A percentile compares a stretch with the other conserved stretches of the same genome.
These are phyloP conservation scores for Phytophthora melonis DNA, from an alignment of 352 stramenopile genomes.

Conservation along the genomic window DNA sequence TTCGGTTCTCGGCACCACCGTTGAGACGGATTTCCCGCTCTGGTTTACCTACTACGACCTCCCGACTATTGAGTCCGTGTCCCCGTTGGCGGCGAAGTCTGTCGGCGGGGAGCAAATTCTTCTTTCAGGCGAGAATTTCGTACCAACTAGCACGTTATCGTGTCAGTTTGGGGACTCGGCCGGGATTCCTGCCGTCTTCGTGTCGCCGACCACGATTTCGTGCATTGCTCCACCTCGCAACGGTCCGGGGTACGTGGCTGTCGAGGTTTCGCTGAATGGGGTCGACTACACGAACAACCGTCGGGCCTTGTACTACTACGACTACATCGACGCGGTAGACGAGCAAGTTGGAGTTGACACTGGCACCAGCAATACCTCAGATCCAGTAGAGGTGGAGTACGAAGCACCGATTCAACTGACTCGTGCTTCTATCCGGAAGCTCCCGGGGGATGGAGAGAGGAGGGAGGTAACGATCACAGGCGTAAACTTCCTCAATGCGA, in stretches of 20 bases:
- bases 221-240: conserved; percentile 37
- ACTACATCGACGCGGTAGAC: conserved; percentile 30
- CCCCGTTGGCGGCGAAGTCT: conserved; percentile 26
- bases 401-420: conserved; percentile 30
- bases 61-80: conserved; percentile 36
- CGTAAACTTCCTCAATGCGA: conserved; percentile 43
- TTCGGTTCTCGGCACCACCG: not conserved
- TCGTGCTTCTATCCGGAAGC: conserved; percentile 24
- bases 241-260: conserved; percentile 34
- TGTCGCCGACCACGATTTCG: conserved; percentile 41
- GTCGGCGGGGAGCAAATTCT: conserved; percentile 41
- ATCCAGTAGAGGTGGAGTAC: conserved; percentile 39
- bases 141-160: conserved; percentile 20
- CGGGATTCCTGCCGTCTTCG: conserved; percentile 19
- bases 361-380: conserved; percentile 34
- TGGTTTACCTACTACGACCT: conserved; percentile 42
- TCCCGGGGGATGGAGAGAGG: conserved; percentile 26
- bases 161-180: conserved; percentile 51
- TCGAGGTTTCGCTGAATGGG: conserved; percentile 61
- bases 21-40: conserved; percentile 15
- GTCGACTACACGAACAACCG: conserved; percentile 51
- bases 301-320: conserved; percentile 46
- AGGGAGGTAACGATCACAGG: conserved; percentile 37
- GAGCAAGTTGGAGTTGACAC: conserved; percentile 26
- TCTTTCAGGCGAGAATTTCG: conserved; percentile 48